A percentile compares a stretch with the other conserved stretches of the same genome.
phyloP scores from a whole-genome alignment of 225 moss, liverwort and hornwort genomes.

The Asterella californica region DNA sequence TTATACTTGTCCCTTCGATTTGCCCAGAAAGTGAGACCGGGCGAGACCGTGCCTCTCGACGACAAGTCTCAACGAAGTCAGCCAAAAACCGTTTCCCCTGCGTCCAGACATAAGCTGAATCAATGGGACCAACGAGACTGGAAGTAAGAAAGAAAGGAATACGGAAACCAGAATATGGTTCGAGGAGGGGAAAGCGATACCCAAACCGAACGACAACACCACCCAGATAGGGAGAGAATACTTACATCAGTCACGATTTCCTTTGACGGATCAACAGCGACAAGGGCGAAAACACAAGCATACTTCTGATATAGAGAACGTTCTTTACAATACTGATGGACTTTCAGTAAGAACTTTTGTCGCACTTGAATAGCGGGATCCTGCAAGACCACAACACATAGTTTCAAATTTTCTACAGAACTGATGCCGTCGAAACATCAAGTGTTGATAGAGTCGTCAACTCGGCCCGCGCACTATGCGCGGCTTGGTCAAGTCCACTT shows the following conservation, averaged over 20 bases:
- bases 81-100: constrained; percentile 71
- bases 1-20: constrained; percentile 61
- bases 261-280: constrained; percentile 64
- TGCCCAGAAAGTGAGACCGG: constrained; percentile 52
- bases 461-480: not conserved
- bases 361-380: constrained; percentile 72
- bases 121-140: not conserved
- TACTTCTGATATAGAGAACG: constrained; percentile 78
- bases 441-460: not conserved
- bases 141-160: not conserved
- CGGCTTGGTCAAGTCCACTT: constrained; percentile 1
- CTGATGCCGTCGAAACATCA: too few species aligned
- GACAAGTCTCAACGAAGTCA: constrained; percentile 70
- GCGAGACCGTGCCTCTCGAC: constrained; percentile 60
- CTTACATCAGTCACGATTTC: constrained; percentile 74
- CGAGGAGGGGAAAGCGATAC: not conserved
- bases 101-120: not conserved
- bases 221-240: not conserved
- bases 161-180: not conserved
- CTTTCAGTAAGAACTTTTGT: constrained; percentile 60
- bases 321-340: constrained; percentile 76
- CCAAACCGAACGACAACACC: not conserved
- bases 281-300: constrained; percentile 77
- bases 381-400: constrained; percentile 32
- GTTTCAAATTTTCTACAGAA: not conserved